Conservation (phyloP, 345 rosid genomes). For the Psidium friedrichsthalianum region DNA sequence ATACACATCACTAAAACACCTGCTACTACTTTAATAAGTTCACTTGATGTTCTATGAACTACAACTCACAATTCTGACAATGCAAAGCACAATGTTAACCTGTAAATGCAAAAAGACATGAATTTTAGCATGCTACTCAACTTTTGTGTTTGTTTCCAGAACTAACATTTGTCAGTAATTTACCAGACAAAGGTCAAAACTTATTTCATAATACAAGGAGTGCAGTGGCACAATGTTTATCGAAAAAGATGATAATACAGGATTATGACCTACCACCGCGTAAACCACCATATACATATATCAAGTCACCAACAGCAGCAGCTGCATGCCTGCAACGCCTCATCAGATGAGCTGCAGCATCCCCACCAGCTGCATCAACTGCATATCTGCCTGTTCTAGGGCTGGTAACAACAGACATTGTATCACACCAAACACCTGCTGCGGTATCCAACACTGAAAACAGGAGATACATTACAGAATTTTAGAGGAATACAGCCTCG, state of each 20-base stretch:
- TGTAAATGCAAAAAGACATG: background rate
- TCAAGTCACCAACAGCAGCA: slow-evolving; percentile 89
- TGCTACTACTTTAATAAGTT: background rate
- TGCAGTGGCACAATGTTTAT: background rate
- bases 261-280: slow-evolving; percentile 79
- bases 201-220: background rate
- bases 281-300: slow-evolving; percentile 93
- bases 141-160: background rate
- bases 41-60: background rate
- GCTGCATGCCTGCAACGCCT: slow-evolving; percentile 99
- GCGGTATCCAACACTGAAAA: slow-evolving; percentile 93
- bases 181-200: background rate
- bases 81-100: background rate
- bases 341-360: slow-evolving; percentile 92
- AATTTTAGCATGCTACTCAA: background rate
- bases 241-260: background rate
- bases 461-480: background rate
- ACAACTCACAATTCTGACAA: background rate
- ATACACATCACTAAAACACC: background rate
- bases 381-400: slow-evolving; percentile 89
- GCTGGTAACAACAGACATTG: slow-evolving; percentile 92
- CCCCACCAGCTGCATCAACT: slow-evolving; percentile 96
- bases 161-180: background rate
- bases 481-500: background rate
- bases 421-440: slow-evolving; percentile 99